Evolutionary conservation across 164 flowering plant species (phyloP).

Genomic region (Magnolia kwangsiensis): DNA sequence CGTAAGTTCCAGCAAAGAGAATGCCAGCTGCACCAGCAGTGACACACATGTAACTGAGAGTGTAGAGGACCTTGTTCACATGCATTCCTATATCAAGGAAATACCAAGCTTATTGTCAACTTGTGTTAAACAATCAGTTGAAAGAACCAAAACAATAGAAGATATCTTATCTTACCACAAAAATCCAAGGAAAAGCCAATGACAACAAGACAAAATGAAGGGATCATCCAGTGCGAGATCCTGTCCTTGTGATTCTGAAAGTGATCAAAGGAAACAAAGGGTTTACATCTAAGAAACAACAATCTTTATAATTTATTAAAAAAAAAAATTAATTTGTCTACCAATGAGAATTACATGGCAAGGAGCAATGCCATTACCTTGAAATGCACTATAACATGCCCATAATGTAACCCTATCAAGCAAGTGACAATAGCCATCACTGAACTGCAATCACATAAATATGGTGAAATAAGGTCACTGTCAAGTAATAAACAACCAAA

Average conservation of each 20-base stretch:
- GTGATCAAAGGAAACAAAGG: neutral
- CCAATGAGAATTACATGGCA: neutral
- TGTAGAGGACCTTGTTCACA: constrained; percentile 68
- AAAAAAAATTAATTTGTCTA: neutral
- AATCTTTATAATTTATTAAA: neutral
- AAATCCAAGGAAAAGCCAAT: constrained; percentile 43
- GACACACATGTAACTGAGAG: constrained; percentile 60
- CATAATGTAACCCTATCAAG: constrained; percentile 70
- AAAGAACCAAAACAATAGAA: neutral
- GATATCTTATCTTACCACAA: constrained; percentile 31
- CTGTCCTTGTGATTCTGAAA: constrained; percentile 63
- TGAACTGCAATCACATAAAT: constrained; percentile 39
- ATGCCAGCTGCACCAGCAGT: constrained; percentile 73
- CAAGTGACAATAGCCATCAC: constrained; percentile 74
- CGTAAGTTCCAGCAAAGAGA: constrained; percentile 50
- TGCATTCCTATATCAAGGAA: constrained; percentile 49
- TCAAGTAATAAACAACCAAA: too few species aligned
- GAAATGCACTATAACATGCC: constrained; percentile 57
- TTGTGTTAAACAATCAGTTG: neutral
- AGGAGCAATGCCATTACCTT: constrained; percentile 32
- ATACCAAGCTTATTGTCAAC: neutral
- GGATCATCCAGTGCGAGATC: constrained; percentile 47
- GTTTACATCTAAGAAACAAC: neutral
- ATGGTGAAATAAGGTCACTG: neutral
- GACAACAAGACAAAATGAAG: constrained; percentile 36